Conservation (phyloP, 2,329 filamentous ascomycete species). For the Penicillium sp. region DNA sequence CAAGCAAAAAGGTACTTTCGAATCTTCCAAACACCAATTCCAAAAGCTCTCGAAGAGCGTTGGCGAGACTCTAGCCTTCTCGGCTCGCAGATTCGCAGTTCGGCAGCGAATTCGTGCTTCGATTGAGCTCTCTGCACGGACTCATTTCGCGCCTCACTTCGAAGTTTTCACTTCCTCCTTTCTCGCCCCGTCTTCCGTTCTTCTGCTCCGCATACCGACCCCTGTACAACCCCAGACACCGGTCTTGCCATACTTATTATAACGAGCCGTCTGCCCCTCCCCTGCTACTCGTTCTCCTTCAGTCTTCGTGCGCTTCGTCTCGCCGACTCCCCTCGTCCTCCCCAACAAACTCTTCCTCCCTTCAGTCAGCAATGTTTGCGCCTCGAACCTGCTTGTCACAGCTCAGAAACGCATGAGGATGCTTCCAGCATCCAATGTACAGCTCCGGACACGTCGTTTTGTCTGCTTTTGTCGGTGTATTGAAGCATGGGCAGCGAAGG, state of each 20-base stretch:
- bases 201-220: neutral
- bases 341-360: neutral
- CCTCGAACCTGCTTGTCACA: neutral
- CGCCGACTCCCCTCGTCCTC: neutral
- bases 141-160: neutral
- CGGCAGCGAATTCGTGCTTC: neutral
- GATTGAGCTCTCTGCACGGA: neutral
- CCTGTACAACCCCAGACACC: neutral
- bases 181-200: neutral
- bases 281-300: neutral
- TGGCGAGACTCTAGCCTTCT: neutral
- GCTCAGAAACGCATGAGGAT: conserved; percentile 28
- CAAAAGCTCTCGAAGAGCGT: neutral
- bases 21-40: neutral
- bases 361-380: neutral
- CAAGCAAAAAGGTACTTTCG: neutral
- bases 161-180: neutral
- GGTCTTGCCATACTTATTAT: neutral
- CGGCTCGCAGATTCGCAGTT: neutral
- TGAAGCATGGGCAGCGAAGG: neutral
- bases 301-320: neutral
- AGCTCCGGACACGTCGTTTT: conserved; percentile 15
- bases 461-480: conserved; percentile 24
- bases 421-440: conserved; percentile 19
- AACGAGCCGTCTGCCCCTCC: neutral